phyloP scores from a whole-genome alignment of 2,329 filamentous ascomycete genomes.

The Aquanectria penicillioides region DNA sequence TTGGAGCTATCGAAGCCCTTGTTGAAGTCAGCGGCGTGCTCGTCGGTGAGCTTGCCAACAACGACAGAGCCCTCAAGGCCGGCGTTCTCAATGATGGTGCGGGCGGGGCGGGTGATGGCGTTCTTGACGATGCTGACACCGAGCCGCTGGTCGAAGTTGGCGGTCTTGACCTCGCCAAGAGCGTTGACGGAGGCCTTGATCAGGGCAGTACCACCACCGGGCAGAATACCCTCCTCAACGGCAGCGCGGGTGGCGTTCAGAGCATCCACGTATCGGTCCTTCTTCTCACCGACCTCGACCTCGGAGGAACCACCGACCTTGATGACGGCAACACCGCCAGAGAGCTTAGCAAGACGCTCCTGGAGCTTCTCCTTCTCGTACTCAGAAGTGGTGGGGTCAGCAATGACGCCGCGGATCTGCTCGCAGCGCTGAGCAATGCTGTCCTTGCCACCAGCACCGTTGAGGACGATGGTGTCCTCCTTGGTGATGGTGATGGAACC shows the following conservation, averaged over 20 bases:
- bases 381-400: conserved; percentile 92
- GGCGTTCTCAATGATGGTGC: conserved; percentile 97
- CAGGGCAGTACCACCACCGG: conserved; percentile 96
- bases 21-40: conserved; percentile 94
- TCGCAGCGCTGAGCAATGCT: conserved; percentile 93
- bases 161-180: conserved; percentile 81
- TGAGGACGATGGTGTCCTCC: conserved; percentile 98
- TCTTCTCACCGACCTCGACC: conserved; percentile 99
- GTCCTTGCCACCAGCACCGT: conserved; percentile 96
- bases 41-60: conserved; percentile 97
- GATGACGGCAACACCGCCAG: conserved; percentile 98
- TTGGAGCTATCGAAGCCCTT: conserved; percentile 96
- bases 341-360: conserved; percentile 99
- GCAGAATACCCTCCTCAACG: conserved; percentile 98
- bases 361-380: conserved; percentile 99
- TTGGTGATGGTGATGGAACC: conserved; percentile 99
- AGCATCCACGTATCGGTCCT: conserved; percentile 98
- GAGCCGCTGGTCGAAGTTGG: conserved; percentile 99
- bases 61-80: conserved; percentile 95
- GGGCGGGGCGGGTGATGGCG: conserved; percentile 94
- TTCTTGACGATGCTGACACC: conserved; percentile 98
- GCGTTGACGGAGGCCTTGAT: conserved; percentile 96
- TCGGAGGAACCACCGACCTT: conserved; percentile 98
- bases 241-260: conserved; percentile 97
- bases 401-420: conserved; percentile 98